These are phyloP conservation scores for Spergularia azorica DNA, from an alignment of 179 eudicot species.

Conservation along the genomic window DNA sequence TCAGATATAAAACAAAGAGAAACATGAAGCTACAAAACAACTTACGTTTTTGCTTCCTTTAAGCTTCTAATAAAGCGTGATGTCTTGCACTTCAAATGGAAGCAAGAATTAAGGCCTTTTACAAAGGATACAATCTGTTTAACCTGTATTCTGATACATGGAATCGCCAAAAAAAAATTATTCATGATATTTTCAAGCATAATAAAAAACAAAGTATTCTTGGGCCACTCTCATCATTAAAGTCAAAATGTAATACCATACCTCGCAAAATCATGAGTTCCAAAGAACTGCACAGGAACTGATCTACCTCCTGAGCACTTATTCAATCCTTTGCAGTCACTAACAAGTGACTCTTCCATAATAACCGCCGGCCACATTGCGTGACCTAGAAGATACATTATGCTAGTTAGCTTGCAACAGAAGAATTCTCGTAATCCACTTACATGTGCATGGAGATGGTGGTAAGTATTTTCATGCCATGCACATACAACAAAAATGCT, in stretches of 20 bases:
- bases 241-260: constrained; percentile 27
- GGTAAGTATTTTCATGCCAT: constrained; percentile 4
- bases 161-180: constrained; percentile 7
- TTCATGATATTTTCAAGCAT: constrained; percentile 11
- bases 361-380: constrained; percentile 95
- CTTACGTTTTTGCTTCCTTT: constrained; percentile 90
- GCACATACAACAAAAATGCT: background rate
- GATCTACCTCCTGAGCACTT: constrained; percentile 70
- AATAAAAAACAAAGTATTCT: background rate
- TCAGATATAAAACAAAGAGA: background rate
- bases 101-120: constrained; percentile 80
- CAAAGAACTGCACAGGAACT: constrained; percentile 91
- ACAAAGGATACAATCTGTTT: constrained; percentile 84
- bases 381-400: constrained; percentile 57
- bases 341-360: constrained; percentile 65
- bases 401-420: constrained; percentile 6
- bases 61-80: constrained; percentile 67
- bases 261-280: constrained; percentile 98
- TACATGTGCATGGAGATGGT: background rate
- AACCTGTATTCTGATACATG: constrained; percentile 59
- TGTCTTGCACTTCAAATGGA: constrained; percentile 82
- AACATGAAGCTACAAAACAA: background rate
- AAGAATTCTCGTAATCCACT: background rate
- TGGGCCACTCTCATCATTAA: constrained; percentile 9
- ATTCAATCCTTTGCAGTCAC: constrained; percentile 60